These are phyloP conservation scores for Casuarina glauca DNA, from an alignment of 306 rosid genomes.

Conservation along the genomic window DNA sequence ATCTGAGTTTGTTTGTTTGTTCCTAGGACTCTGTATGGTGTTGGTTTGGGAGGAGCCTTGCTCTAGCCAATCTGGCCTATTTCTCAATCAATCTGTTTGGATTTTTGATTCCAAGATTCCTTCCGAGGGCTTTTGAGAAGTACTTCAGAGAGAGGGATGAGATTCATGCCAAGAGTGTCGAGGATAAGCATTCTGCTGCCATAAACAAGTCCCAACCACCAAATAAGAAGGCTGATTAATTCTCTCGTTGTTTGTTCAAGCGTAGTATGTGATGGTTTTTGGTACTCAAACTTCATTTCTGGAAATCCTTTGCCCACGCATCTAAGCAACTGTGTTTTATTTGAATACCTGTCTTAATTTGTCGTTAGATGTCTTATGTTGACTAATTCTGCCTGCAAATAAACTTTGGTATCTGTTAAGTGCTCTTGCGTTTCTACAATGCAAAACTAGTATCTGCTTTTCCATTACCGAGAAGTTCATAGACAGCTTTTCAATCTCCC, in stretches of 20 bases:
- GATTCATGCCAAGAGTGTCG: slow-evolving; percentile 47
- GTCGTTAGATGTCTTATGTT: background rate
- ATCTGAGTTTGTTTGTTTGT: background rate
- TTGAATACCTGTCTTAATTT: background rate
- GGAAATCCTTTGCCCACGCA: background rate
- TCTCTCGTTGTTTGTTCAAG: background rate
- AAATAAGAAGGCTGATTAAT: slow-evolving; percentile 38
- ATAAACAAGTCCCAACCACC: slow-evolving; percentile 22
- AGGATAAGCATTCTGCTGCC: slow-evolving; percentile 50
- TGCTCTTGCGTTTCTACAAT: too few relatives aligned
- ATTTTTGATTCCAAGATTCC: slow-evolving; percentile 73
- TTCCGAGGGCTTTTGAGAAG: slow-evolving; percentile 78
- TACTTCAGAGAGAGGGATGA: slow-evolving; percentile 63
- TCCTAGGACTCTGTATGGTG: slow-evolving; percentile 66
- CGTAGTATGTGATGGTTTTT: background rate
- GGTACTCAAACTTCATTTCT: background rate
- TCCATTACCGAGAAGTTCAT: too few relatives aligned
- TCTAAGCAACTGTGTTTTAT: background rate
- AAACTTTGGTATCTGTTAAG: too few relatives aligned
- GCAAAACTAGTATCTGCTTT: too few relatives aligned
- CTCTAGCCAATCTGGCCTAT: slow-evolving; percentile 53
- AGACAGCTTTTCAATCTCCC: too few relatives aligned
- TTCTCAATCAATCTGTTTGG: slow-evolving; percentile 63
- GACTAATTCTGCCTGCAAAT: background rate
- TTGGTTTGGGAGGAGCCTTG: slow-evolving; percentile 75